A percentile compares a stretch with the other conserved stretches of the same genome.
phyloP scores from a whole-genome alignment of 2,329 filamentous ascomycete genomes.

The Apiospora hydei region DNA sequence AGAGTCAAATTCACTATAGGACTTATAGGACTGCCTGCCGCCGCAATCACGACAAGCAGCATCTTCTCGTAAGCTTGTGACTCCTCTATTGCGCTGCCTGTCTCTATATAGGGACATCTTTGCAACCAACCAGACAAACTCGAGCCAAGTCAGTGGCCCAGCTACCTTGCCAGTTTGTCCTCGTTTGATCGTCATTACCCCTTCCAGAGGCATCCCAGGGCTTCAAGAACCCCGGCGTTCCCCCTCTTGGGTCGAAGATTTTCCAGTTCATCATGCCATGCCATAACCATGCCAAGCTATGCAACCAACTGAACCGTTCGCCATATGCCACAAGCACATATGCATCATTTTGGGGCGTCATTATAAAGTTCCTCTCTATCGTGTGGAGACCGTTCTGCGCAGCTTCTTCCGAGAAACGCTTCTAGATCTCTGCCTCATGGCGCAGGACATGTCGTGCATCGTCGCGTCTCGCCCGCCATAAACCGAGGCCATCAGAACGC shows the following conservation, averaged over 20 bases:
- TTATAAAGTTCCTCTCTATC: constrained; percentile 19
- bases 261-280: constrained; percentile 22
- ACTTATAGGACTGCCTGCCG: neutral
- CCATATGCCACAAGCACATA: constrained; percentile 15
- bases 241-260: neutral
- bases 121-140: constrained; percentile 1
- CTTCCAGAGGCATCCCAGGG: neutral
- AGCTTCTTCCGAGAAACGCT: neutral
- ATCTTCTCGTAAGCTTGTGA: neutral
- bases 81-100: neutral
- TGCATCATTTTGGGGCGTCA: constrained; percentile 19
- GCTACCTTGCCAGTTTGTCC: neutral
- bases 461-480: constrained; percentile 18
- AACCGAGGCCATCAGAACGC: constrained; percentile 24
- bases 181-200: constrained; percentile 16
- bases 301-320: constrained; percentile 21
- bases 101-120: neutral
- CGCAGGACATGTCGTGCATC: constrained; percentile 17
- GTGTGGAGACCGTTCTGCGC: neutral
- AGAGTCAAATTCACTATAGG: constrained; percentile 12
- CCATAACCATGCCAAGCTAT: constrained; percentile 22
- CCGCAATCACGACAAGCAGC: neutral
- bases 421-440: constrained; percentile 17
- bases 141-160: too few relatives aligned
- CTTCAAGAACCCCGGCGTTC: neutral